Base-by-base conservation (phyloP, 768 basidiomycete species). In the Phlebiopsis gigantea region DNA sequence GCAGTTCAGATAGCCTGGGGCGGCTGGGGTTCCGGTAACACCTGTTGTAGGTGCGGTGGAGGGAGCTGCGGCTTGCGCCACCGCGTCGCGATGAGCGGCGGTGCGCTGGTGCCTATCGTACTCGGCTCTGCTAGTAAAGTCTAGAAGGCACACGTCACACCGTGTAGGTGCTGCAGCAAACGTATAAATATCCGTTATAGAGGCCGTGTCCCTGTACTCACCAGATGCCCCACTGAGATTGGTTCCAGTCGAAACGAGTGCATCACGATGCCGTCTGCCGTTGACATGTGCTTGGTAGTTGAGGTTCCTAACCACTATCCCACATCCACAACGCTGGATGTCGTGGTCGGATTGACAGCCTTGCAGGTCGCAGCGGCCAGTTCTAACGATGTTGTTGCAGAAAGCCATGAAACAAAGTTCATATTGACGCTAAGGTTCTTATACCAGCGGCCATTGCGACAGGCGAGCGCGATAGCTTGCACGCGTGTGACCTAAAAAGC, bases 1-100 rank as follows among this genome's bases (percentile, higher is more conserved):
- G 50, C 61, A 62, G 1, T 34, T 57, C 1, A 54, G 53, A 19
- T 54, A 59, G 24, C 53, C 57, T 3, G 57, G 53, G 6, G 57
- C 53, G 22, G 57, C 57, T 24, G 57, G 57, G 14, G 44, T 31
- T 1, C 52, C 52, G 7, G 43, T 41, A 14, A 53, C 30, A 25
- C 39, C 25, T 9, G 53, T 15, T 10, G 48, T 54, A 34, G 1
- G 41, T 5, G 0, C 39, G 5, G 26, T 21, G 1, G 34, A 46
- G 1, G 6, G 17, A 4, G 30, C 41, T 1, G 49, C 44, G 14
- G 48, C 45, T 2, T 26, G n/a, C 19, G 53, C 28, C 14, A 60
- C 52, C 1, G 30, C 30, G 2, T 53, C 41, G 24, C 57, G 56
- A 17, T 58, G 30, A 17, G 22, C 34, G 25, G 3, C 12, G 21